Percentiles rank a stretch among this genome's conserved stretches.
Evolutionary conservation across 192 early-diverging fungal genomes (phyloP).

Genomic region (Backusella macrospora): DNA sequence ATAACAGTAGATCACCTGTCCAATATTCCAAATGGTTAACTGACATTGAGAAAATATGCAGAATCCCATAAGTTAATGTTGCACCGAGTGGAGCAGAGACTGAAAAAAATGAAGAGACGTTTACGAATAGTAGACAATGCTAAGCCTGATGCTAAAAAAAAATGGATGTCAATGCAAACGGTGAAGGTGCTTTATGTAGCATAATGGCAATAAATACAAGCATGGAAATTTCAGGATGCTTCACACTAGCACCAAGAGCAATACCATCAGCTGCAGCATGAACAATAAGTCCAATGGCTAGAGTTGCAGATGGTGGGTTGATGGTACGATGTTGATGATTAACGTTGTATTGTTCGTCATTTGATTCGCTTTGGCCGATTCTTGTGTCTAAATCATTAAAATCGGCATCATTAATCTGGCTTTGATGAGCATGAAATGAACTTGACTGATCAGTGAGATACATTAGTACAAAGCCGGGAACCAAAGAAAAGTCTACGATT

Average conservation of each 20-base stretch:
- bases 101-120: constrained; percentile 84
- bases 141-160: constrained; percentile 79
- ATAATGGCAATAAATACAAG: constrained; percentile 95
- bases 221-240: constrained; percentile 58
- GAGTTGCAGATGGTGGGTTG: constrained; percentile 33
- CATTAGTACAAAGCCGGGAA: constrained; percentile 87
- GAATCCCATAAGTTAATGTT: constrained; percentile 53
- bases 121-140: constrained; percentile 65
- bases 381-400: neutral
- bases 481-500: constrained; percentile 71
- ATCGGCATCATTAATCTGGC: neutral
- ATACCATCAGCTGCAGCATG: constrained; percentile 96
- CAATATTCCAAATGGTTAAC: constrained; percentile 57
- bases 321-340: neutral
- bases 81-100: constrained; percentile 86
- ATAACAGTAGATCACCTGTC: constrained; percentile 83
- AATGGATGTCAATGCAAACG: constrained; percentile 88
- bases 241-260: constrained; percentile 87
- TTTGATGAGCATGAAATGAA: constrained; percentile 35
- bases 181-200: constrained; percentile 94
- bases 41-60: constrained; percentile 10
- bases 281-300: constrained; percentile 88
- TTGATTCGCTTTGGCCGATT: neutral
- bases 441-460: constrained; percentile 80
- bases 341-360: no score